Percentiles rank a stretch among this genome's conserved stretches.
Evolutionary conservation across 225 moss, liverwort and hornwort species (phyloP).

Genomic region (Physcomitrium patens): DNA sequence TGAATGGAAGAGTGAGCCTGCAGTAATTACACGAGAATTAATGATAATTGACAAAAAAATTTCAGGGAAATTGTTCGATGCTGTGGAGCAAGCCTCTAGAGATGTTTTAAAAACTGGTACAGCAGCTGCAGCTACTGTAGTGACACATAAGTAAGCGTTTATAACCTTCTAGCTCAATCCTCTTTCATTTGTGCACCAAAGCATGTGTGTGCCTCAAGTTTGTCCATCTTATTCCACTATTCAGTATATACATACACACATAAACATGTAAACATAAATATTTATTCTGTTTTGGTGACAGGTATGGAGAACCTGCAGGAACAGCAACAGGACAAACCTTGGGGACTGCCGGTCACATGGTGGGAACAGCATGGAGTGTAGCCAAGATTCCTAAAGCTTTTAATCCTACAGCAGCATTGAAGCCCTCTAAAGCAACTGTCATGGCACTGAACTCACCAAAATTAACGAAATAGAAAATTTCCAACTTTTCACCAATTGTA

Average conservation of each 20-base stretch:
- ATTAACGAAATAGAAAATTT: neutral
- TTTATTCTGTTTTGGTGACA: conserved; percentile 32
- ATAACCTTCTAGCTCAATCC: neutral
- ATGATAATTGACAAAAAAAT: conserved; percentile 13
- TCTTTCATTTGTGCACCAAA: neutral
- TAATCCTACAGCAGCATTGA: conserved; percentile 57
- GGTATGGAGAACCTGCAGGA: conserved; percentile 74
- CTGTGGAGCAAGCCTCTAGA: conserved; percentile 78
- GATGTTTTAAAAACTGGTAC: conserved; percentile 65
- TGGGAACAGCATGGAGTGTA: conserved; percentile 76
- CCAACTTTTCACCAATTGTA: too few relatives aligned
- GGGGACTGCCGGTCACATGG: conserved; percentile 61
- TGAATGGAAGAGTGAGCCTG: neutral
- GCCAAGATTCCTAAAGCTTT: conserved; percentile 78
- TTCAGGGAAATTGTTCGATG: conserved; percentile 84
- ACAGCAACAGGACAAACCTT: conserved; percentile 58
- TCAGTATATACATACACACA: neutral
- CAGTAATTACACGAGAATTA: neutral
- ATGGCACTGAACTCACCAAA: conserved; percentile 27
- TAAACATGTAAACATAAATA: neutral
- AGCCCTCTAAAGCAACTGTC: conserved; percentile 38
- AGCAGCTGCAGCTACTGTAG: conserved; percentile 42
- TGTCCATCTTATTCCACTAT: neutral
- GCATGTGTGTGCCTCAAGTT: neutral
- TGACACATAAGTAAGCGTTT: conserved; percentile 69